phyloP scores from a whole-genome alignment of 2,329 filamentous ascomycete species.

The Hirsutella minnesotensis region DNA sequence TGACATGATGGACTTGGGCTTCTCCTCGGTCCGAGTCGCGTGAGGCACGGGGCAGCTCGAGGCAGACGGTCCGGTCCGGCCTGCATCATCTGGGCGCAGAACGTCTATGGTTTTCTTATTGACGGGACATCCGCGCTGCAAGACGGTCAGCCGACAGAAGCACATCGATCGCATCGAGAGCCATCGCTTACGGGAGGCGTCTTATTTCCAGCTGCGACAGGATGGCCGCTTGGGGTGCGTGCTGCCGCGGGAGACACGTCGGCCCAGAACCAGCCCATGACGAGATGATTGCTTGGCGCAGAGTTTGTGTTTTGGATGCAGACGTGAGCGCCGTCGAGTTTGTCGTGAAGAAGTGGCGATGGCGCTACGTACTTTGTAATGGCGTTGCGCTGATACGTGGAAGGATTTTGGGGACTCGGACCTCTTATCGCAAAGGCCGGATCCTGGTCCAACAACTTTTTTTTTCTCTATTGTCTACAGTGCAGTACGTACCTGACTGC shows the following conservation, averaged over 20 bases:
- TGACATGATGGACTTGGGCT: slow-evolving; percentile 36
- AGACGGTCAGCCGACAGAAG: slow-evolving; percentile 10
- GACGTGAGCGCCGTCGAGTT: neutral
- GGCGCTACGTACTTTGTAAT: neutral
- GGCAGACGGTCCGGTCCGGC: slow-evolving; percentile 12
- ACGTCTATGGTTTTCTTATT: slow-evolving; percentile 40
- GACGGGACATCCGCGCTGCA: slow-evolving; percentile 44
- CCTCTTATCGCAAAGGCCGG: neutral
- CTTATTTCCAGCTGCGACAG: neutral
- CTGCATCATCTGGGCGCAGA: slow-evolving; percentile 22
- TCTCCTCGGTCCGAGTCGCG: slow-evolving; percentile 16
- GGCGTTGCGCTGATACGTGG: neutral
- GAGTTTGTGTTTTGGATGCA: neutral
- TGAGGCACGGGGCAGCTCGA: slow-evolving; percentile 37
- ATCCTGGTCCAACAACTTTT: too few species aligned
- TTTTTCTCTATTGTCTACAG: neutral
- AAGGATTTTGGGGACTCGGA: neutral
- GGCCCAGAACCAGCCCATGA: slow-evolving; percentile 56
- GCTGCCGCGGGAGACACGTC: slow-evolving; percentile 29
- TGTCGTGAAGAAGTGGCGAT: neutral
- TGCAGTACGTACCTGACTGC: neutral
- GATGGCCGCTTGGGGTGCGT: slow-evolving; percentile 19
- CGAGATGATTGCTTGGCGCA: slow-evolving; percentile 1
- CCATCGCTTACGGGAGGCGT: slow-evolving; percentile 17
- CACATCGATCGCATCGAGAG: slow-evolving; percentile 6